A percentile compares a stretch with the other conserved stretches of the same genome.
Conservation (phyloP, 805 yeast genomes). For the Yamadazyma paraphyllophila region DNA sequence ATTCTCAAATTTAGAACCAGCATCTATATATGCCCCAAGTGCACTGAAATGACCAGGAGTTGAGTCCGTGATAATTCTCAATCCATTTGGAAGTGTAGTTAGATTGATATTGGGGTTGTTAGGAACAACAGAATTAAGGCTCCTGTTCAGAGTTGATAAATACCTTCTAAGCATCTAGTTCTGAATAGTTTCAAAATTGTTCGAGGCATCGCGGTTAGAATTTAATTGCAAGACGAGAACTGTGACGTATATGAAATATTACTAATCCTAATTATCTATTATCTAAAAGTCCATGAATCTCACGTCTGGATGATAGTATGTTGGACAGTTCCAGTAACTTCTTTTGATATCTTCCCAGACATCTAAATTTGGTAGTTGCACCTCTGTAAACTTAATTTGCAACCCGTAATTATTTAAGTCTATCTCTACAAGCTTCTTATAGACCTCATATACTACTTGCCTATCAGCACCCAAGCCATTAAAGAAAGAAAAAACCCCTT, state of each 20-base stretch:
- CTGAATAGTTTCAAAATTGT: neutral
- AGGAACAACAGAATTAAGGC: neutral
- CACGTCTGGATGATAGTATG: constrained; percentile 64
- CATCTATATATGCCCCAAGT: constrained; percentile 82
- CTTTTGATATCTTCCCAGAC: constrained; percentile 64
- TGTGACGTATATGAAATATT: neutral
- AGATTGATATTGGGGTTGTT: constrained; percentile 21
- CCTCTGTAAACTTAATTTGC: constrained; percentile 51
- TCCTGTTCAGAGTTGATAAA: constrained; percentile 5
- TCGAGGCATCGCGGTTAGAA: constrained; percentile 4
- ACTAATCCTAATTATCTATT: neutral
- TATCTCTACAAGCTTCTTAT: constrained; percentile 73
- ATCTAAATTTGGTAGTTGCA: constrained; percentile 48
- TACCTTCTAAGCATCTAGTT: constrained; percentile 7
- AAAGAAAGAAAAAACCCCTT: constrained; percentile 86
- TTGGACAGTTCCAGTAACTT: constrained; percentile 68
- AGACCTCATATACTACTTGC: constrained; percentile 58
- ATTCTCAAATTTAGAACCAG: constrained; percentile 85
- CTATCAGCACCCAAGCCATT: constrained; percentile 65
- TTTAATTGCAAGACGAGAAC: neutral
- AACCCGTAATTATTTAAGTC: constrained; percentile 82
- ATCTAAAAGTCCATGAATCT: constrained; percentile 34
- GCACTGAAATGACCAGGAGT: constrained; percentile 91
- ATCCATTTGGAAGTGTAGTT: constrained; percentile 64
- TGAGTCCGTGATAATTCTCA: constrained; percentile 78